Evolutionary conservation across 75 land plant genomes (phyloP).

Genomic region (Ceratopteris richardii): DNA sequence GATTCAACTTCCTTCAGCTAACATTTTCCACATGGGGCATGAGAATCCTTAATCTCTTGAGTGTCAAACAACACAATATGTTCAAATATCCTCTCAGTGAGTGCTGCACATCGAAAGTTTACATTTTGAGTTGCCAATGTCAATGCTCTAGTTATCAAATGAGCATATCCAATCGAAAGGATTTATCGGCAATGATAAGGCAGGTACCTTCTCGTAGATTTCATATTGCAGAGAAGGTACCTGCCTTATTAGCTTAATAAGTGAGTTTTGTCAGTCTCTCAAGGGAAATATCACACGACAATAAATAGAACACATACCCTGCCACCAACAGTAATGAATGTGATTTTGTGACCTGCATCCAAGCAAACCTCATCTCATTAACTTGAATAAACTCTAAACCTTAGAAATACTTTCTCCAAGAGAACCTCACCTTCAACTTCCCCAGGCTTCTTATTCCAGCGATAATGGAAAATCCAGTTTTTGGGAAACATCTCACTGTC

Average conservation of each 20-base stretch:
- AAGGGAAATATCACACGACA: neutral
- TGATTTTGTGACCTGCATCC: conserved; percentile 69
- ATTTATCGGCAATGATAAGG: neutral
- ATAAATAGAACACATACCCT: conserved; percentile 49
- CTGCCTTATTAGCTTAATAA: neutral
- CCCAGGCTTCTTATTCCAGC: conserved; percentile 92
- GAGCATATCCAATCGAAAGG: too few species aligned
- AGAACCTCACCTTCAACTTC: conserved; percentile 60
- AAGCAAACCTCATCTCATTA: neutral
- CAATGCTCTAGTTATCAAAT: too few species aligned
- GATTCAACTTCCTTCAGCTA: too few species aligned
- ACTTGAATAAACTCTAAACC: neutral
- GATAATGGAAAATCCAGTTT: conserved; percentile 92
- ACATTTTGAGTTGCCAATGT: too few species aligned
- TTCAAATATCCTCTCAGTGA: too few species aligned
- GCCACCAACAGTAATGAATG: conserved; percentile 83
- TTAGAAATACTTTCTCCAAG: conserved; percentile 8
- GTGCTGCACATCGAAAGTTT: too few species aligned
- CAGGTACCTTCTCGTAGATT: neutral
- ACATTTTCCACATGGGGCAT: too few species aligned
- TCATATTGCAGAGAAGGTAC: neutral
- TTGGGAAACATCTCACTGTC: conserved; percentile 61
- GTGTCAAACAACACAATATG: too few species aligned
- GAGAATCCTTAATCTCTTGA: too few species aligned
- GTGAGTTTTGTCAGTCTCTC: too few species aligned